Evolutionary conservation across 2,329 filamentous ascomycete species (phyloP).

Genomic region (Colletotrichum chrysophilum): DNA sequence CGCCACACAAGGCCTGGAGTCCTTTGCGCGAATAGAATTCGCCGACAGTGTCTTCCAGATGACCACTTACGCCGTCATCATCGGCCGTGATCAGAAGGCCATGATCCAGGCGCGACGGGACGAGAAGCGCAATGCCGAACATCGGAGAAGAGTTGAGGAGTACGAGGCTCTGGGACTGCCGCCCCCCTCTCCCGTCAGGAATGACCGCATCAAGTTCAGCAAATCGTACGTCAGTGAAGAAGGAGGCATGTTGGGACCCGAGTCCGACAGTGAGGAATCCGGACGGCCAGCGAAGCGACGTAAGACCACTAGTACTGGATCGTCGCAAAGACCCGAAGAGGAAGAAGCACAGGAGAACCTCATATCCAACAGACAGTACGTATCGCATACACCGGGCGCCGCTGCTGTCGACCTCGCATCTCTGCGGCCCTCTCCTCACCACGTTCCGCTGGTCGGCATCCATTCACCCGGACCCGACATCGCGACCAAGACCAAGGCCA

Average conservation of each 20-base stretch:
- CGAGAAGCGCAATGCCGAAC: constrained; percentile 51
- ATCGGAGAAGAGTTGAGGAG: constrained; percentile 50
- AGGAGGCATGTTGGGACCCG: constrained; percentile 70
- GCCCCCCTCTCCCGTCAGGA: constrained; percentile 53
- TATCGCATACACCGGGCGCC: constrained; percentile 64
- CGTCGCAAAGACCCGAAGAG: constrained; percentile 42
- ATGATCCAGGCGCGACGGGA: constrained; percentile 59
- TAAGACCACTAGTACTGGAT: constrained; percentile 49
- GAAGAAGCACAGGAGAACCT: constrained; percentile 51
- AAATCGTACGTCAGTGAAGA: constrained; percentile 73
- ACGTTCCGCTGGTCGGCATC: constrained; percentile 72
- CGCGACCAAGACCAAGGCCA: constrained; percentile 70
- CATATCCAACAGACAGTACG: constrained; percentile 64
- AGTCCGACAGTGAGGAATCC: constrained; percentile 61
- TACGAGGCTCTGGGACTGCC: constrained; percentile 54
- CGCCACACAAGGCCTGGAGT: constrained; percentile 53
- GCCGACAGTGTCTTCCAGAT: constrained; percentile 80
- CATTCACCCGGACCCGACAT: constrained; percentile 71
- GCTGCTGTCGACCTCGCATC: constrained; percentile 64
- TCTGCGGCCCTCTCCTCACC: constrained; percentile 64
- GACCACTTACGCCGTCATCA: constrained; percentile 74
- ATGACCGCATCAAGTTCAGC: constrained; percentile 60
- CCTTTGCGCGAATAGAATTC: constrained; percentile 70
- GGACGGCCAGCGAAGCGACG: constrained; percentile 52
- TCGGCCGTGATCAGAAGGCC: constrained; percentile 73